Percentiles rank a stretch among this genome's conserved stretches.
Conservation (phyloP, 2,329 filamentous ascomycete species). For the Nakataea oryzae region DNA sequence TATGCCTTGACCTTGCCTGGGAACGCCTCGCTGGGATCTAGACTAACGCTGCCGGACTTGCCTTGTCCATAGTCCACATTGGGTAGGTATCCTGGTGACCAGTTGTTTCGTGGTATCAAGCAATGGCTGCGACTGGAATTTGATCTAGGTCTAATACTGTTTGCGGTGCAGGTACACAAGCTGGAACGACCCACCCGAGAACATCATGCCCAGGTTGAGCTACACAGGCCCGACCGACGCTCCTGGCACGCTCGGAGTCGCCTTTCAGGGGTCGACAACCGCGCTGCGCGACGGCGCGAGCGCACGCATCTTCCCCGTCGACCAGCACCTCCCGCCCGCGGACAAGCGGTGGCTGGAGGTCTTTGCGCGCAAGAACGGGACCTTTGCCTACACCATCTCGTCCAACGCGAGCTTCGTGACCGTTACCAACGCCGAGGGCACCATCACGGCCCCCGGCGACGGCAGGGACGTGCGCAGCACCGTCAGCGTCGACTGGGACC, state of each 20-base stretch:
- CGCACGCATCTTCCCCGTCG: background rate
- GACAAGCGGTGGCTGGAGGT: constrained; percentile 32
- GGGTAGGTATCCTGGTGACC: background rate
- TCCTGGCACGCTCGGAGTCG: constrained; percentile 27
- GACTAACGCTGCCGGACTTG: background rate
- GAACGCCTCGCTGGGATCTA: constrained; percentile 16
- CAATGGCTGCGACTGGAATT: too few species aligned
- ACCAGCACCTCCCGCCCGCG: constrained; percentile 18
- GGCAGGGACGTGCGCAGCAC: constrained; percentile 23
- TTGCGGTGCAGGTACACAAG: constrained; percentile 22
- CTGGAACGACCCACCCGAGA: constrained; percentile 41
- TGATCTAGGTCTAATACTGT: too few species aligned
- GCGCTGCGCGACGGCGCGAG: background rate
- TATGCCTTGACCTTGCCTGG: background rate
- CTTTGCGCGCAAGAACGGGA: constrained; percentile 29
- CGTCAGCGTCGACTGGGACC: constrained; percentile 29
- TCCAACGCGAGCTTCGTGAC: constrained; percentile 25
- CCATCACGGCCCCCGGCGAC: constrained; percentile 12
- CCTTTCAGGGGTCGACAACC: constrained; percentile 26
- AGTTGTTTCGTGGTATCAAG: too few species aligned
- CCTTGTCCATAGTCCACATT: background rate
- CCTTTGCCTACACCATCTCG: constrained; percentile 25
- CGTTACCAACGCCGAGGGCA: constrained; percentile 22
- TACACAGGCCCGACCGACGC: constrained; percentile 22
- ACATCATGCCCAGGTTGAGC: constrained; percentile 34